phyloP scores from a whole-genome alignment of 495 filamentous ascomycete genomes.

The Ramalina intermedia region DNA sequence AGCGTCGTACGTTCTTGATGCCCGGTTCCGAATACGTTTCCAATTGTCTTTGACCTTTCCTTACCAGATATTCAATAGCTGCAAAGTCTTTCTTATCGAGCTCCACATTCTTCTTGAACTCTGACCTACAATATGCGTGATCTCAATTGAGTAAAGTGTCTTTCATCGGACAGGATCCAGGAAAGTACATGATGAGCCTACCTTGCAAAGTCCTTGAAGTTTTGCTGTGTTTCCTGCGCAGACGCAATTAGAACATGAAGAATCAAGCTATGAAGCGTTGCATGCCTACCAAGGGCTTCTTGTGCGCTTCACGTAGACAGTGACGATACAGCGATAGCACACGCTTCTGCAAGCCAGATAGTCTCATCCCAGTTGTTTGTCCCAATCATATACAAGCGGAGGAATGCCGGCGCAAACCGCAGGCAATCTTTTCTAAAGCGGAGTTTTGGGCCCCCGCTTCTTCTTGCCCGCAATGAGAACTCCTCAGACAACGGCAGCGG shows the following conservation, averaged over 20 bases:
- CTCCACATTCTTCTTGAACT: conserved; percentile 57
- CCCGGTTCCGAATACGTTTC: conserved; percentile 72
- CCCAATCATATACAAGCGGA: not conserved
- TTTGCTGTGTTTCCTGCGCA: conserved; percentile 31
- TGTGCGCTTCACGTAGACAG: conserved; percentile 64
- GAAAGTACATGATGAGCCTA: conserved; percentile 33
- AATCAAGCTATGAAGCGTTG: not conserved
- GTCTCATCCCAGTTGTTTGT: conserved; percentile 27
- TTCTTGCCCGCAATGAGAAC: no score
- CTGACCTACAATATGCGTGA: conserved; percentile 31
- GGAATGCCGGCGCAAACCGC: not conserved
- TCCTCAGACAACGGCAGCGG: no score
- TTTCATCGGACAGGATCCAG: not conserved
- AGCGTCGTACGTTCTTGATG: conserved; percentile 59
- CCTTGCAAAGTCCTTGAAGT: conserved; percentile 44
- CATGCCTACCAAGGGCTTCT: conserved; percentile 59
- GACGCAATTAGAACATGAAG: not conserved
- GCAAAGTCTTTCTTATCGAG: conserved; percentile 80
- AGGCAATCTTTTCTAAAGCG: no score
- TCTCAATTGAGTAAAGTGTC: conserved; percentile 5
- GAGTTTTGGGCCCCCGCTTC: no score
- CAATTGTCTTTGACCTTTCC: conserved; percentile 72
- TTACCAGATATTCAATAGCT: conserved; percentile 74
- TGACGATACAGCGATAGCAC: conserved; percentile 75
- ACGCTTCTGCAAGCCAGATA: conserved; percentile 83